phyloP scores from a whole-genome alignment of 139 green algal genomes.

The Astrephomene gubernaculifera region DNA sequence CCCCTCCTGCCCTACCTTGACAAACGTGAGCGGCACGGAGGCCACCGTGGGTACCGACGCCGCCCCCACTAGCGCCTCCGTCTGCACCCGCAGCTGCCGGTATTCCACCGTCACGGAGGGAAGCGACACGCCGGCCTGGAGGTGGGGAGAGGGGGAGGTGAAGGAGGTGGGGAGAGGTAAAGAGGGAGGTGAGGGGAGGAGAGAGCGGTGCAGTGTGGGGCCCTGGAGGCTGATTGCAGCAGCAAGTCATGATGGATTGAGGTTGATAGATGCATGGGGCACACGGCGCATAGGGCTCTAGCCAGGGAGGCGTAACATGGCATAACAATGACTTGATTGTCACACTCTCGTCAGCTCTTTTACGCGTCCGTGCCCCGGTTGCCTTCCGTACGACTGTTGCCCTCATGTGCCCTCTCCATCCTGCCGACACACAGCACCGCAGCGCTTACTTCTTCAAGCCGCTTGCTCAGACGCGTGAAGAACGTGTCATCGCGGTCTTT shows the following conservation, averaged over 20 bases:
- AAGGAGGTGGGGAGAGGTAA: background rate
- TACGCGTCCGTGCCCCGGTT: no score
- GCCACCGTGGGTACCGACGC: conserved; percentile 67
- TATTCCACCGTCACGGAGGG: conserved; percentile 70
- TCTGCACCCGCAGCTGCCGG: conserved; percentile 67
- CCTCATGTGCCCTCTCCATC: no score
- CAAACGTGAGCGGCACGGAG: conserved; percentile 56
- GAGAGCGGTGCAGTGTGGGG: background rate
- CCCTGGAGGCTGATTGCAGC: no score
- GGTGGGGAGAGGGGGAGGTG: background rate
- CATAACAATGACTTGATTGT: no score
- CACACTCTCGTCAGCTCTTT: no score
- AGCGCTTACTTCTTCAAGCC: background rate
- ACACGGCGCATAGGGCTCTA: no score
- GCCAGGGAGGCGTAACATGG: no score
- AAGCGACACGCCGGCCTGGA: conserved; percentile 14
- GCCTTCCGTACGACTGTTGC: no score
- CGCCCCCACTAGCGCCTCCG: conserved; percentile 75
- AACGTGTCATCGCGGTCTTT: conserved; percentile 16
- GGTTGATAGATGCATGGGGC: background rate
- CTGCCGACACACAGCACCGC: no score
- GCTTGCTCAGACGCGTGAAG: conserved; percentile 23
- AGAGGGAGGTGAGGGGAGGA: background rate
- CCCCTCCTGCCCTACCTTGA: conserved; percentile 58
- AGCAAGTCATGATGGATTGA: no score